These are phyloP conservation scores for Claviceps cyperi DNA, from an alignment of 2,329 filamentous ascomycete species.

Conservation along the genomic window DNA sequence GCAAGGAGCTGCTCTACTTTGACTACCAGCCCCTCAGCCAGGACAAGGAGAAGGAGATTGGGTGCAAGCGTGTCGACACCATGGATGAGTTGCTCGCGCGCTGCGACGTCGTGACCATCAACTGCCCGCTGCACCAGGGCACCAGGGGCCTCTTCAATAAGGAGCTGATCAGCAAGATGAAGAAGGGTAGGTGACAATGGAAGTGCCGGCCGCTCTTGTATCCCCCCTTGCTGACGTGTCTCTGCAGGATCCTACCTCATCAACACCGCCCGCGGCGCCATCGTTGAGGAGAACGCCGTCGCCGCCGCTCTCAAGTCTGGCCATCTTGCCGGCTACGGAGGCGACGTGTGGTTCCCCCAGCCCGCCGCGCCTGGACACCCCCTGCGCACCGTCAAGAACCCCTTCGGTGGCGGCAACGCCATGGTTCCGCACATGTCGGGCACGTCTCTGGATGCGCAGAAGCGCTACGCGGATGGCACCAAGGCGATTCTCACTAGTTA, in stretches of 20 bases:
- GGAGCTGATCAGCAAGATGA: slow-evolving; percentile 97
- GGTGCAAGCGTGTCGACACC: slow-evolving; percentile 72
- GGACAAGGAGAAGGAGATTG: slow-evolving; percentile 89
- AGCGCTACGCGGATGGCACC: slow-evolving; percentile 73
- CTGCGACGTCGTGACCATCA: slow-evolving; percentile 97
- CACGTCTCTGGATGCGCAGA: slow-evolving; percentile 95
- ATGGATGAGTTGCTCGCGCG: slow-evolving; percentile 89
- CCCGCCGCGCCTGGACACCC: slow-evolving; percentile 87
- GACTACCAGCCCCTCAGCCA: slow-evolving; percentile 90
- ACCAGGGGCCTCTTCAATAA: slow-evolving; percentile 96
- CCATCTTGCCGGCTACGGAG: slow-evolving; percentile 79
- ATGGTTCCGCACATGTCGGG: slow-evolving; percentile 99
- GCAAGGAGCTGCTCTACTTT: slow-evolving; percentile 98
- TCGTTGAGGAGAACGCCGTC: slow-evolving; percentile 98
- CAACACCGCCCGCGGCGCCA: slow-evolving; percentile 97
- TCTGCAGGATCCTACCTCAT: slow-evolving; percentile 76
- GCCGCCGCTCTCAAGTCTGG: slow-evolving; percentile 83
- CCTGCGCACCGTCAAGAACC: slow-evolving; percentile 84
- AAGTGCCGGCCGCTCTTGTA: neutral
- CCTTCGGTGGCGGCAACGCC: slow-evolving; percentile 92
- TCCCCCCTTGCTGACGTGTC: neutral
- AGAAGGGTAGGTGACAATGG: slow-evolving; percentile 52
- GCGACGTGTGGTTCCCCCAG: slow-evolving; percentile 95
- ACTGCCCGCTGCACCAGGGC: slow-evolving; percentile 98
- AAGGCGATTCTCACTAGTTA: slow-evolving; percentile 89